These are phyloP conservation scores for Thermochaetoides thermophila DNA, from an alignment of 495 filamentous ascomycete species.

Conservation along the genomic window DNA sequence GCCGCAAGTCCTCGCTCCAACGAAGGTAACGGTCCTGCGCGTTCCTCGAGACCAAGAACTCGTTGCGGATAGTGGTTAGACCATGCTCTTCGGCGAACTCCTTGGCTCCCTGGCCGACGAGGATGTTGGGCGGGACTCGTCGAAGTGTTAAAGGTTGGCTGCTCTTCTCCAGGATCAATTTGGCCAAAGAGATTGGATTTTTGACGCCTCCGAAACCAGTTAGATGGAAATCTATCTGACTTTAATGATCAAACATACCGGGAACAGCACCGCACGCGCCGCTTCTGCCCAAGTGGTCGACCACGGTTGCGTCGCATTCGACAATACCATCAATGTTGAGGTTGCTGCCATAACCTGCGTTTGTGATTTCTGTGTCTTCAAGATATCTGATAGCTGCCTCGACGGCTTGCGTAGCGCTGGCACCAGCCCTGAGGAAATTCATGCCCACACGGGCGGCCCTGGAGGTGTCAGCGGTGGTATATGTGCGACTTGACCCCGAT, in stretches of 20 bases:
- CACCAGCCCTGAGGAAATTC: constrained; percentile 60
- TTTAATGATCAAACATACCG: constrained; percentile 39
- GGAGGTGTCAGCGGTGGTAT: not conserved
- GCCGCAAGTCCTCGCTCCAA: constrained; percentile 63
- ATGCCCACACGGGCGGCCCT: constrained; percentile 76
- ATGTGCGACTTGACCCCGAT: not conserved
- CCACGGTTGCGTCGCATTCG: constrained; percentile 84
- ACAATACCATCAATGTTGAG: constrained; percentile 78
- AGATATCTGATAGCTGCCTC: constrained; percentile 76
- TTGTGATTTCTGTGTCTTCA: constrained; percentile 90
- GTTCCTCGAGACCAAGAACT: constrained; percentile 57
- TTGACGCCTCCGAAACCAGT: constrained; percentile 49
- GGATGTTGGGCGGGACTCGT: constrained; percentile 82
- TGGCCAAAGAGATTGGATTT: constrained; percentile 82
- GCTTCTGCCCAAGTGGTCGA: constrained; percentile 81
- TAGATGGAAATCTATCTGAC: not conserved
- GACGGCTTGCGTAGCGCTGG: constrained; percentile 74
- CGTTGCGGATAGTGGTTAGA: constrained; percentile 51
- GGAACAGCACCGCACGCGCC: constrained; percentile 83
- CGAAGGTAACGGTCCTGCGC: constrained; percentile 57
- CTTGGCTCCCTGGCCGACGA: constrained; percentile 70
- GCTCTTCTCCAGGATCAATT: constrained; percentile 62
- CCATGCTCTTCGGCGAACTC: constrained; percentile 71
- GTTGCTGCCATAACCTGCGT: constrained; percentile 92
- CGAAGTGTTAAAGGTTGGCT: constrained; percentile 57